A percentile compares a stretch with the other conserved stretches of the same genome.
phyloP scores from a whole-genome alignment of 129 eudicot genomes.

The Helianthus annuus region DNA sequence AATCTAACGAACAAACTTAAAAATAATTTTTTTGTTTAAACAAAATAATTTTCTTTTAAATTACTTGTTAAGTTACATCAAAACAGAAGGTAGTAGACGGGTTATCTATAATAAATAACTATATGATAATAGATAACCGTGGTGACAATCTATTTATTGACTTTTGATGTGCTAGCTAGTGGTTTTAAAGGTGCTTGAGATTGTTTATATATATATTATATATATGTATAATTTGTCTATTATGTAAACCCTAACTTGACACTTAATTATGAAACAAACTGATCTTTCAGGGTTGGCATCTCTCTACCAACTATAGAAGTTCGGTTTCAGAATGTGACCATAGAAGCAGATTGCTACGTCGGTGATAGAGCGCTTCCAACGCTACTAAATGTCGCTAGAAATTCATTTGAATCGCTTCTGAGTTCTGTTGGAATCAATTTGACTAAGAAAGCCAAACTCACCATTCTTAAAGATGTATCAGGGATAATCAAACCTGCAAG shows the following conservation, averaged over 20 bases:
- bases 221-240: too few relatives aligned
- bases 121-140: too few relatives aligned
- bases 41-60: too few relatives aligned
- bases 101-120: too few relatives aligned
- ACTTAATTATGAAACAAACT: background rate
- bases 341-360: slow-evolving; percentile 54
- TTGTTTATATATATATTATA: background rate
- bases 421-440: slow-evolving; percentile 32
- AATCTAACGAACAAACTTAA: too few relatives aligned
- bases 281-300: slow-evolving; percentile 57
- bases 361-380: slow-evolving; percentile 68
- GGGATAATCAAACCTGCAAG: slow-evolving; percentile 57
- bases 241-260: background rate
- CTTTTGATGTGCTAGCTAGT: too few relatives aligned
- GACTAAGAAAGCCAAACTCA: slow-evolving; percentile 38
- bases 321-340: slow-evolving; percentile 51
- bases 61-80: too few relatives aligned
- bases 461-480: slow-evolving; percentile 45
- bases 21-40: too few relatives aligned
- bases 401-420: slow-evolving; percentile 20
- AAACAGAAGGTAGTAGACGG: too few relatives aligned
- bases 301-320: slow-evolving; percentile 68
- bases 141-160: too few relatives aligned
- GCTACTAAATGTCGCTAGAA: slow-evolving; percentile 23
- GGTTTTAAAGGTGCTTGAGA: background rate